Evolutionary conservation across 202 grass and related monocot species (phyloP).

Genomic region (Setaria viridis): DNA sequence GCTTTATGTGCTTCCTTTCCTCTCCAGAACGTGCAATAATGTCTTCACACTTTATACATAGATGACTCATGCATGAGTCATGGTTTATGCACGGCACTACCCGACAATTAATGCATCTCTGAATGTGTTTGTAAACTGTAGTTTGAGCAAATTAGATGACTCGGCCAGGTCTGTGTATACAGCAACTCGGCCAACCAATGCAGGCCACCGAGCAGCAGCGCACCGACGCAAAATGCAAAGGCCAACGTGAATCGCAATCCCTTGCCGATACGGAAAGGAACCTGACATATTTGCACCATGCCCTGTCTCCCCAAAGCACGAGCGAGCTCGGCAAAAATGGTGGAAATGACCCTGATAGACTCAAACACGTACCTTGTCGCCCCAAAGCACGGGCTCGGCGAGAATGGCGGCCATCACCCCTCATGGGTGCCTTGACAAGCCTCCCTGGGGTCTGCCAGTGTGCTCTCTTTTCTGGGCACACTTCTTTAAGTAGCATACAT

Average conservation of each 20-base stretch:
- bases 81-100: not conserved
- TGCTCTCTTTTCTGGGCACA: conserved; percentile 41
- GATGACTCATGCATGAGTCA: not conserved
- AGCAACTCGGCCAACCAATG: not conserved
- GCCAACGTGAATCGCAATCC: not conserved
- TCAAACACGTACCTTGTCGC: not conserved
- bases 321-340: not conserved
- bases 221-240: not conserved
- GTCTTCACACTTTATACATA: not conserved
- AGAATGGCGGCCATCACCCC: not conserved
- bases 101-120: not conserved
- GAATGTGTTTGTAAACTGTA: not conserved
- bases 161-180: not conserved
- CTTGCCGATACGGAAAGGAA: not conserved
- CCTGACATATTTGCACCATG: not conserved
- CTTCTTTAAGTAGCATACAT: conserved; percentile 28
- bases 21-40: not conserved
- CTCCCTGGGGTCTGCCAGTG: conserved; percentile 14
- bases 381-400: conserved; percentile 10
- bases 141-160: not conserved
- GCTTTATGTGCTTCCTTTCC: not conserved
- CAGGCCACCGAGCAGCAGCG: not conserved
- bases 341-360: not conserved
- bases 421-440: conserved; percentile 25
- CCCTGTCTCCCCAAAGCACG: conserved; percentile 21